Evolutionary conservation across 2,329 filamentous ascomycete genomes (phyloP).

Genomic region (Zymoseptoria tritici): DNA sequence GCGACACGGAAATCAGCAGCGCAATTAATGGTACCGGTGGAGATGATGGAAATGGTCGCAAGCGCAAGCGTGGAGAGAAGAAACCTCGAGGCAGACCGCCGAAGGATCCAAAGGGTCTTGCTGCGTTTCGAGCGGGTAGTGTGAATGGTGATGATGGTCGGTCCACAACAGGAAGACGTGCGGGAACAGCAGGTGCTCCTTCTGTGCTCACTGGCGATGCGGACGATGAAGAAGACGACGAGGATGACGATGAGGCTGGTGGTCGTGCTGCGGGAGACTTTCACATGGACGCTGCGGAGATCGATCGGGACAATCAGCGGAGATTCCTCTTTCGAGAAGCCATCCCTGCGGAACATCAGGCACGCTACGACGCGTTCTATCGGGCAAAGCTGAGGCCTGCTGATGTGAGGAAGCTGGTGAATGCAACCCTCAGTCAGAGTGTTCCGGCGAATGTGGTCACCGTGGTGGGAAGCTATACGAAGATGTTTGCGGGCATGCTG

Average conservation of each 20-base stretch:
- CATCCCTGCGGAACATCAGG: slow-evolving; percentile 60
- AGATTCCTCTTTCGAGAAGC: slow-evolving; percentile 21
- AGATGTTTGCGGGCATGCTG: slow-evolving; percentile 69
- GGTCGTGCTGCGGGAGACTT: slow-evolving; percentile 43
- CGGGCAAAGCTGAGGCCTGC: slow-evolving; percentile 61
- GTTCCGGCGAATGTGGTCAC: slow-evolving; percentile 66
- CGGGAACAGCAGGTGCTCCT: slow-evolving; percentile 23
- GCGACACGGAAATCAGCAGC: slow-evolving; percentile 29
- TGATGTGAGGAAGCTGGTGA: slow-evolving; percentile 67
- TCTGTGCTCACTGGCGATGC: slow-evolving; percentile 30
- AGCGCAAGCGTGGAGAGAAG: slow-evolving; percentile 27
- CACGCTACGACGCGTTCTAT: slow-evolving; percentile 64
- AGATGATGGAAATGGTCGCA: slow-evolving; percentile 21
- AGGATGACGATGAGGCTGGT: slow-evolving; percentile 50
- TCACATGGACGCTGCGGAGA: slow-evolving; percentile 13
- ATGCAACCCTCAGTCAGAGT: slow-evolving; percentile 72
- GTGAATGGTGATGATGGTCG: slow-evolving; percentile 29
- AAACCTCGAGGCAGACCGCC: slow-evolving; percentile 17
- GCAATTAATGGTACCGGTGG: slow-evolving; percentile 36
- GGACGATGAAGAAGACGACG: slow-evolving; percentile 38
- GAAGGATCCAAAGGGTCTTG: slow-evolving; percentile 9
- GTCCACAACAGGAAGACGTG: slow-evolving; percentile 9
- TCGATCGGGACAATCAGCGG: slow-evolving; percentile 18
- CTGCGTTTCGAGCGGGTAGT: slow-evolving; percentile 10
- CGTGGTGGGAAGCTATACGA: slow-evolving; percentile 68